Evolutionary conservation across 164 flowering plant species (phyloP), one percentile per base, ranked within the genome.

Genomic region (Amborella trichopoda): DNA sequence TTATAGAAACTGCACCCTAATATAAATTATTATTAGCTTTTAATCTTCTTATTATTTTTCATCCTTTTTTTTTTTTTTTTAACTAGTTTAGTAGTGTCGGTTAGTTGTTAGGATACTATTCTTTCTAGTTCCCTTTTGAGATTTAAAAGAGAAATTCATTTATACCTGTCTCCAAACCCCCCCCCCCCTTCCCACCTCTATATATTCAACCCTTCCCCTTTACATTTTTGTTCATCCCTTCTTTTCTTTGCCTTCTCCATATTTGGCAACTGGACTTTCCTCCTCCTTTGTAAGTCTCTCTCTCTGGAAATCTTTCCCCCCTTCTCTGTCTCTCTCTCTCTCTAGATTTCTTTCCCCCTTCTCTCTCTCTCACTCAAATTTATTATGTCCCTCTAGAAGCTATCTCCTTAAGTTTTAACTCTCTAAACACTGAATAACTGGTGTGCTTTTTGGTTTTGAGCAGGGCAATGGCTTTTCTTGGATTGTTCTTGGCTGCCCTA

Each of bases 391-490:
- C n/a, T n/a, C n/a, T n/a, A n/a, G n/a, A n/a, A n/a, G n/a, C n/a
- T 18, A 20, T 40, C 20, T 36, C 6, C 44, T 26, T 12, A 12
- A 26, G 20, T 32, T 38, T 45, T 13, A 0, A 9, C 8, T 27
- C 36, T 6, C 19, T 14, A 37, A 26, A 40, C 49, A 48, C 53
- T 25, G 48, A 25, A 43, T n/a, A n/a, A n/a, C 42, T 38, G 48
- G 58, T 43, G 39, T 52, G 13, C 45, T 49, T 41, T 19, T 34
- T 41, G 16, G 30, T 44, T 12, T 43, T 44, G 19, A 58, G 61
- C 63, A 64, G 72, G 59, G 50, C 55, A n/a, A 75, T 75, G 80
- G 59, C 23, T 25, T 58, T 55, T 46, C 37, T 59, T 42, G 77
- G 61, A 20, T 6, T 71, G 28, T 40, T 66, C 32, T 13, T 69